Conservation (phyloP, 192 early-diverging fungal species). For the Podila verticillata region DNA sequence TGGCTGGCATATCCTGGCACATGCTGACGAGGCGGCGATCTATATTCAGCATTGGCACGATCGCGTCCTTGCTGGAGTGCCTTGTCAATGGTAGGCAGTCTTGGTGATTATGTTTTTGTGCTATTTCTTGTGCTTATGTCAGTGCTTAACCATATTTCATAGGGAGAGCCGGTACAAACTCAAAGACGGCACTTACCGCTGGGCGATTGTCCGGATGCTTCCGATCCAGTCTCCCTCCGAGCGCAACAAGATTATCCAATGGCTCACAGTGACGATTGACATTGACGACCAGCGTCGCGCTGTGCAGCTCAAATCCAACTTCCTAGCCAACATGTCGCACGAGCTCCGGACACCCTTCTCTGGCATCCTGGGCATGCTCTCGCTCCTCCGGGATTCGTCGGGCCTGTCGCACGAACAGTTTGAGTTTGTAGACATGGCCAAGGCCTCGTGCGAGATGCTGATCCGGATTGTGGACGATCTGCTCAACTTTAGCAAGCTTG, state of each 20-base stretch:
- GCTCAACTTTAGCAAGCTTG: constrained; percentile 58
- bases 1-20: constrained; percentile 29
- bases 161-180: constrained; percentile 49
- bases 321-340: constrained; percentile 83
- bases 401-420: constrained; percentile 55
- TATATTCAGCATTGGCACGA: constrained; percentile 39
- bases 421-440: constrained; percentile 61
- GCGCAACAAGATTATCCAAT: constrained; percentile 32
- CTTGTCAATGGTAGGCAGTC: constrained; percentile 33
- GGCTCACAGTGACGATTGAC: constrained; percentile 48
- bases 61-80: constrained; percentile 30
- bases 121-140: not conserved
- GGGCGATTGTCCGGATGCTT: constrained; percentile 42
- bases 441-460: constrained; percentile 58
- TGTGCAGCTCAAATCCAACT: constrained; percentile 62
- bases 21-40: constrained; percentile 30
- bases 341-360: constrained; percentile 77
- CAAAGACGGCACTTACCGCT: constrained; percentile 34
- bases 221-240: constrained; percentile 31
- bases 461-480: constrained; percentile 62
- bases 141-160: not conserved
- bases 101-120: not conserved
- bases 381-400: constrained; percentile 51
- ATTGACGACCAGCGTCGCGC: constrained; percentile 53
- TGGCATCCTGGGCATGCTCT: constrained; percentile 61